These are phyloP conservation scores for Debaryomyces hansenii DNA, from an alignment of 805 yeast species.

Conservation along the genomic window DNA sequence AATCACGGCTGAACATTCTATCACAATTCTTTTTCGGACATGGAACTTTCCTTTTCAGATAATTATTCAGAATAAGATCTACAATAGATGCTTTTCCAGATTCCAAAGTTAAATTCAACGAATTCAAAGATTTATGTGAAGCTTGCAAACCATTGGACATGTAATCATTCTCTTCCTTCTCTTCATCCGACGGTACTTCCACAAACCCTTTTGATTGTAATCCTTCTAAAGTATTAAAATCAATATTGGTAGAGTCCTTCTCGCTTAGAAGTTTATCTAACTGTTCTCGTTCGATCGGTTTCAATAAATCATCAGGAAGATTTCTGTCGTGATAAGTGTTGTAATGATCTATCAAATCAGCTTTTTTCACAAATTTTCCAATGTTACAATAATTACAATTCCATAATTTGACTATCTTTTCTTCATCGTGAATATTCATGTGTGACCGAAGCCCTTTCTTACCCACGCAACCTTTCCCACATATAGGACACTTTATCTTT, in stretches of 20 bases:
- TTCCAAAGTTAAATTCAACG: conserved; percentile 12
- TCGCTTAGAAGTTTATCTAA: conserved; percentile 21
- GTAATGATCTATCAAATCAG: conserved; percentile 59
- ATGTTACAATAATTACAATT: conserved; percentile 56
- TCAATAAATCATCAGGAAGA: conserved; percentile 32
- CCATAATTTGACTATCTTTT: conserved; percentile 58
- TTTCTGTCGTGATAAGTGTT: conserved; percentile 45
- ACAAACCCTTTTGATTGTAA: conserved; percentile 1
- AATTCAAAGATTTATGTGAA: conserved; percentile 17
- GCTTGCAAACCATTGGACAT: conserved; percentile 13
- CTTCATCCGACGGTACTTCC: conserved; percentile 4
- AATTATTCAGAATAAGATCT: conserved; percentile 39
- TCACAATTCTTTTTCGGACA: conserved; percentile 55
- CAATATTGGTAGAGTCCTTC: conserved; percentile 6
- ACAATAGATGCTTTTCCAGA: conserved; percentile 27
- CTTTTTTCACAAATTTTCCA: conserved; percentile 53
- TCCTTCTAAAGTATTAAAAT: conserved; percentile 1
- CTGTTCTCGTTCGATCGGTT: conserved; percentile 18
- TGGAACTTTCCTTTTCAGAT: conserved; percentile 28
- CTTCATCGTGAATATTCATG: conserved; percentile 63
- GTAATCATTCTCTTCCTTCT: conserved; percentile 3
- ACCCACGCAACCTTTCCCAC: conserved; percentile 76
- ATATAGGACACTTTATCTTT: conserved; percentile 58
- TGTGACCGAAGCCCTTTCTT: conserved; percentile 69
- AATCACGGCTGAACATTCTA: conserved; percentile 51